Evolutionary conservation across 75 land plant species (phyloP), one percentile per base, ranked within the genome.

Genomic region (Adiantum capillusveneris): DNA sequence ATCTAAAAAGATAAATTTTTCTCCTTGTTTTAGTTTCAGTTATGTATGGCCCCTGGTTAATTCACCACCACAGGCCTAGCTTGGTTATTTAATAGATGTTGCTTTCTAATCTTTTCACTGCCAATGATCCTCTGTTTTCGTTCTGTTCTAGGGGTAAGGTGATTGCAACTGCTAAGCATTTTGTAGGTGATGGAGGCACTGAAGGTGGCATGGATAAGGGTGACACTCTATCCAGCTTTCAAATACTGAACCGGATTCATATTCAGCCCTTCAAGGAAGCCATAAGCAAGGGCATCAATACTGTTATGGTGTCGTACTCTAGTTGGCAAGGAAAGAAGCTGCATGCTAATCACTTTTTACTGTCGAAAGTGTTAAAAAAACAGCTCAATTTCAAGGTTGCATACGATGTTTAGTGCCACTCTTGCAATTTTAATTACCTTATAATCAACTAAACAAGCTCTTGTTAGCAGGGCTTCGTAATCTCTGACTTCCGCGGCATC

Each of bases 401-500:
- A 34, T 34, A n/a, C n/a, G n/a, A n/a, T n/a, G n/a, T n/a, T n/a
- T n/a, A n/a, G n/a, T n/a, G n/a, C n/a, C n/a, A n/a, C n/a, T n/a
- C n/a, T n/a, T n/a, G n/a, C n/a, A n/a, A n/a, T n/a, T n/a, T n/a
- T n/a, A n/a, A n/a, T n/a, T n/a, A n/a, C n/a, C n/a, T n/a, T n/a
- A n/a, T n/a, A n/a, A n/a, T n/a, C n/a, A n/a, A n/a, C n/a, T n/a
- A n/a, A n/a, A n/a, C n/a, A n/a, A n/a, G 9, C 9, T 34, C 25
- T 53, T 37, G 25, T 1, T 20, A 25, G 34, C 63, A 81, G 84
- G 88, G 88, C 11, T 83, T 85, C 60, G 76, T 85, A 13, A 79
- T 85, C 55, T 78, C 82, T 1, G 84, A 81, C 50, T 79, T 44
- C 44, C 36, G 61, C 44, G 86, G 75, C 0, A 57, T 82, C 25